These are phyloP conservation scores for Albifimbria verrucaria DNA, from an alignment of 2,329 filamentous ascomycete genomes.

Conservation along the genomic window DNA sequence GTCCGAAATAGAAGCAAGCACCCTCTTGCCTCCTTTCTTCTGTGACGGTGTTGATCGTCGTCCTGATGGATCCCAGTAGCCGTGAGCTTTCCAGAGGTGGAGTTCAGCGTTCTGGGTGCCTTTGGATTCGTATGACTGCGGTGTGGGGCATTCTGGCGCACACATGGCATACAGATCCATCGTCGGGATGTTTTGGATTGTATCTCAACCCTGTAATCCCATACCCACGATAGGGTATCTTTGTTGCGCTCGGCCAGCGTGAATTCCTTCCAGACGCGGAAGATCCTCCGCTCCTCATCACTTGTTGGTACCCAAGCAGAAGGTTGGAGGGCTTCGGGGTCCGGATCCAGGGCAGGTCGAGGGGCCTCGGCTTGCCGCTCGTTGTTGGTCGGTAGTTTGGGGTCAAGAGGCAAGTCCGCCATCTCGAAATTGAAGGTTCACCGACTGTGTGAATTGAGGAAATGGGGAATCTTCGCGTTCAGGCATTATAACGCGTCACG, in stretches of 20 bases:
- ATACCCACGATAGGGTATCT: background rate
- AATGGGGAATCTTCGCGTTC: conserved; percentile 2
- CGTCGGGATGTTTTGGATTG: background rate
- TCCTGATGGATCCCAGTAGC: background rate
- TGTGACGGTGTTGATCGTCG: background rate
- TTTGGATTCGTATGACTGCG: background rate
- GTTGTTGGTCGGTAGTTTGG: conserved; percentile 4
- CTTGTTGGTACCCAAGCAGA: background rate
- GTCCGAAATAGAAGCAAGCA: background rate
- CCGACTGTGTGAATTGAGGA: background rate
- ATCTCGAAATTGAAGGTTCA: conserved; percentile 2
- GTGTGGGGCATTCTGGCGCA: background rate
- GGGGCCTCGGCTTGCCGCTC: conserved; percentile 1
- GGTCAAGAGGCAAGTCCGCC: conserved; percentile 1
- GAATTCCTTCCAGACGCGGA: conserved; percentile 3
- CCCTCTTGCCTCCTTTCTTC: background rate
- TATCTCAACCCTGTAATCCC: background rate
- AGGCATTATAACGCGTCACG: conserved; percentile 1
- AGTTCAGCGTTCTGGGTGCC: conserved; percentile 1
- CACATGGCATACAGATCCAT: background rate
- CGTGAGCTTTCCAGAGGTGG: background rate
- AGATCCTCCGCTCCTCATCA: conserved; percentile 2
- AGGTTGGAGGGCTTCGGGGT: conserved; percentile 3
- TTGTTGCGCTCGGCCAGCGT: conserved; percentile 2
- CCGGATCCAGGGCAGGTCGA: conserved; percentile 2